Base-by-base conservation (phyloP, 768 basidiomycete species). In the Rickenella mellea region DNA sequence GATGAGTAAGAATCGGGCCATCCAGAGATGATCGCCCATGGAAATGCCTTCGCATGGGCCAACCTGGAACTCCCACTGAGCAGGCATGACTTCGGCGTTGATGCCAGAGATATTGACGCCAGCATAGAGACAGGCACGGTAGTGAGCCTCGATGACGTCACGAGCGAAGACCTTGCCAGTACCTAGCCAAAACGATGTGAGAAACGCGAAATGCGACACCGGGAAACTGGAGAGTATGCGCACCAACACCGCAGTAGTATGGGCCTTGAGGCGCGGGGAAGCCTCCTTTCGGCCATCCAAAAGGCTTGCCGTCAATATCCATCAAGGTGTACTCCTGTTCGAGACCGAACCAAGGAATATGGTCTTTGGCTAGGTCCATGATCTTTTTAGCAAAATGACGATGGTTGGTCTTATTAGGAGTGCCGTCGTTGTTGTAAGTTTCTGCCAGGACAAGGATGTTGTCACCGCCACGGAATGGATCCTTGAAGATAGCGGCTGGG, bases 21-120 rank as follows among this genome's bases (percentile, higher is more conserved):
- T 91, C 91, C 92, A 96, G 54, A 99, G 82, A 67, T 99, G 94
- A 64, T 99, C 96, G 53, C 96, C 96, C 91, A 98, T 94, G 46
- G 83, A 73, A 63, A 98, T 97, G 42, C 96, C 96, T 61, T 88
- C 85, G 56, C 94, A 98, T 24, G 96, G 96, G 41, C 96, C 94
- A 53, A 99, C 91, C 66, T 99, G 96, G 85, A 94, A 99, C 70
- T 99, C 96, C 96, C 96, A 99, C 64, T 99, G 96, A 43, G 93
- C 82, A 12, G 96, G 94, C 94, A 98, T 98, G 48, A 98, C 94
- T 68, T 98, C 96, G 47, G 94, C 94, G 63, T 98, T 99, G 70
- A 99, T 97, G 59, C 96, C 96, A 51, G 88, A 91, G 69, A 98
- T 98, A 71, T 91, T 92, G 68, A 99, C 76, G 52, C 92, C 93